These are phyloP conservation scores for Pseudozyma pruni DNA, from an alignment of 1,284 basidiomycete genomes.

Conservation along the genomic window DNA sequence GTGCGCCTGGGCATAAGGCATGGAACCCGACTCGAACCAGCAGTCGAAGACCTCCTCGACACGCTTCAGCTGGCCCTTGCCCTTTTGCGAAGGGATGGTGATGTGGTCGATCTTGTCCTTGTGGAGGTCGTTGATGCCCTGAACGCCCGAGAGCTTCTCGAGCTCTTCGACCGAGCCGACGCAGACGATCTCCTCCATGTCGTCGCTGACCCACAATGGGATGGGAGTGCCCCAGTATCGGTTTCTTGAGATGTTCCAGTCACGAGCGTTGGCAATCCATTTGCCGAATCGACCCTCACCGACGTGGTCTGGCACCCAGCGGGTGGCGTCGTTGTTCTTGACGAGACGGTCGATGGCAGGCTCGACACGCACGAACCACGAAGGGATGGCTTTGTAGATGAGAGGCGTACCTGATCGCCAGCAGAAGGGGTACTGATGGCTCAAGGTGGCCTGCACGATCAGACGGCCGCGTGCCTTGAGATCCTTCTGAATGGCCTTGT, in stretches of 20 bases:
- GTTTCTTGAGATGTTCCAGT: slow-evolving; percentile 99
- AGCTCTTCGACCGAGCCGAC: slow-evolving; percentile 89
- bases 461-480: slow-evolving; percentile 88
- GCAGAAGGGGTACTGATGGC: slow-evolving; percentile 96
- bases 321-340: slow-evolving; percentile 86
- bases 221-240: slow-evolving; percentile 99
- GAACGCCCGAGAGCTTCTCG: slow-evolving; percentile 85
- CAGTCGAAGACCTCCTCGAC: slow-evolving; percentile 99
- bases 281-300: slow-evolving; percentile 94
- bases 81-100: slow-evolving; percentile 90
- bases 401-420: slow-evolving; percentile 94
- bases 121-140: slow-evolving; percentile 90
- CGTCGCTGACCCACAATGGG: slow-evolving; percentile 94
- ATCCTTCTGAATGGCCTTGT: slow-evolving; percentile 91
- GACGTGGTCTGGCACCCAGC: slow-evolving; percentile 93
- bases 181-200: slow-evolving; percentile 90
- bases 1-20: slow-evolving; percentile 98
- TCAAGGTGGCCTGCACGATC: slow-evolving; percentile 85
- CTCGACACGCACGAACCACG: slow-evolving; percentile 94
- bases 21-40: slow-evolving; percentile 99
- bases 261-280: slow-evolving; percentile 96
- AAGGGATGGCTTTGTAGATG: slow-evolving; percentile 94
- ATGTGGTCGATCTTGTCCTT: slow-evolving; percentile 94
- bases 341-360: slow-evolving; percentile 86
- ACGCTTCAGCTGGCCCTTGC: slow-evolving; percentile 86